Evolutionary conservation across 345 rosid species (phyloP).

Genomic region (Lumnitzera racemosa): DNA sequence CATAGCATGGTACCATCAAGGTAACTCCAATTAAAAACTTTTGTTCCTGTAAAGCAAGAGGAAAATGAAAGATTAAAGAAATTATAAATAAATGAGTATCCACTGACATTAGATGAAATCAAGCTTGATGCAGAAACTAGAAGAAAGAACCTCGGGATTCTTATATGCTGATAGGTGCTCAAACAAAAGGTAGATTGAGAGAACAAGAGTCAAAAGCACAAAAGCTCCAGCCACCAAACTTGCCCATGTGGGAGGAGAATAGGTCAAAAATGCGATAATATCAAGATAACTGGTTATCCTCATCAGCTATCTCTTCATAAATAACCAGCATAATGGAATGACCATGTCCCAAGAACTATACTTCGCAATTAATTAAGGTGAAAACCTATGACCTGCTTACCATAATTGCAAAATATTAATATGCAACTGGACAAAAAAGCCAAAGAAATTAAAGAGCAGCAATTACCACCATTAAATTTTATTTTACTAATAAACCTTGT

Average conservation of each 20-base stretch:
- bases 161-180: conserved; percentile 95
- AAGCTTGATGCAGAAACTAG: background rate
- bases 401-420: too few species aligned
- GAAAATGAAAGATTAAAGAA: background rate
- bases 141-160: conserved; percentile 74
- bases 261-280: conserved; percentile 19
- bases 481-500: too few species aligned
- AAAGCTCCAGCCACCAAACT: conserved; percentile 53
- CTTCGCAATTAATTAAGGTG: conserved; percentile 1
- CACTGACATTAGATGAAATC: too few species aligned
- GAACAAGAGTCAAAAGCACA: conserved; percentile 46
- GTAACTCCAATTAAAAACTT: conserved; percentile 95
- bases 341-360: conserved; percentile 6
- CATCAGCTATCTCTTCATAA: conserved; percentile 22
- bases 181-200: conserved; percentile 75
- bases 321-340: conserved; percentile 24
- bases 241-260: conserved; percentile 71
- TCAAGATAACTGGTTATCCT: conserved; percentile 18
- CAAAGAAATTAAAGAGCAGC: too few species aligned
- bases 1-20: conserved; percentile 97
- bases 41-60: conserved; percentile 63
- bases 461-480: too few species aligned
- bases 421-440: too few species aligned
- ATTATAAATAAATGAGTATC: background rate
- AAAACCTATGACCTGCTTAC: background rate